Conservation (phyloP, 768 basidiomycete species). For the Polyporus arcularius region DNA sequence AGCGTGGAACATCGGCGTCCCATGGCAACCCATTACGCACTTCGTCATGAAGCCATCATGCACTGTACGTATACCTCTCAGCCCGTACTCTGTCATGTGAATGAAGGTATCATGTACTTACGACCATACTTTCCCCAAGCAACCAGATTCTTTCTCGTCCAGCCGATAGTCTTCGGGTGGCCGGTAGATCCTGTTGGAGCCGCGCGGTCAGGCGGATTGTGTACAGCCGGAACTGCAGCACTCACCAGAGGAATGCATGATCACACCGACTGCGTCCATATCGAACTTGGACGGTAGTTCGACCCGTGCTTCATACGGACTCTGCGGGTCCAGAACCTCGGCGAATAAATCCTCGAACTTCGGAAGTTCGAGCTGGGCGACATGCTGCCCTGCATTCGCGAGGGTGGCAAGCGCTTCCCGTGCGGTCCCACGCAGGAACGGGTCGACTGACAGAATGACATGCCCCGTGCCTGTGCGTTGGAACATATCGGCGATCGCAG, state of each 20-base stretch:
- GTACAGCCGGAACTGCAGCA: no score
- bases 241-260: constrained; percentile 18
- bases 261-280: background rate
- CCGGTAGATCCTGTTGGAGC: constrained; percentile 19
- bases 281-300: constrained; percentile 1
- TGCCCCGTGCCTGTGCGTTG: constrained; percentile 8
- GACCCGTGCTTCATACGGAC: background rate
- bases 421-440: background rate
- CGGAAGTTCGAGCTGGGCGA: constrained; percentile 3
- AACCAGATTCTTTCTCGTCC: constrained; percentile 1
- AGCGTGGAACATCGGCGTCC: constrained; percentile 18
- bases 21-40: constrained; percentile 13
- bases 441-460: constrained; percentile 9
- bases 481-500: constrained; percentile 33
- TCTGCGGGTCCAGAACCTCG: background rate
- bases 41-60: background rate
- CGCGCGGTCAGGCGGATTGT: background rate
- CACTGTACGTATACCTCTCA: background rate
- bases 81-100: no score
- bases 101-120: background rate
- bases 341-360: constrained; percentile 11
- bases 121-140: background rate
- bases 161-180: constrained; percentile 18
- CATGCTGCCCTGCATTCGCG: background rate
- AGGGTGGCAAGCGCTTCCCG: constrained; percentile 1